A percentile compares a stretch with the other conserved stretches of the same genome.
These are phyloP conservation scores for Hypoxylon sp. DNA, from an alignment of 2,329 filamentous ascomycete genomes.

Conservation along the genomic window DNA sequence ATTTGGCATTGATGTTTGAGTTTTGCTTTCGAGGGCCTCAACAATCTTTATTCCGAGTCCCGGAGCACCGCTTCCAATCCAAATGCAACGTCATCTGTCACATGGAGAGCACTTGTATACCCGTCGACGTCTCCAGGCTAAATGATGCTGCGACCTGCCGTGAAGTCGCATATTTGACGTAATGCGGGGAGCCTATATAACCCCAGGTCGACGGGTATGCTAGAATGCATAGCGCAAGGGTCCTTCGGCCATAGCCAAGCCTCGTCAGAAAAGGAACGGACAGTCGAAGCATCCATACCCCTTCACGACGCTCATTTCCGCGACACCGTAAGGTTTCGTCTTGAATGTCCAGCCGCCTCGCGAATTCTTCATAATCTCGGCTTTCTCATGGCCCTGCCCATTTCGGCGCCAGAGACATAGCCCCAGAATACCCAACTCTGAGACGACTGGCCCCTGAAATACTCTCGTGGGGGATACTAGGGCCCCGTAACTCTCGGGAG, in stretches of 20 bases:
- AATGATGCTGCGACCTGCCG: constrained; percentile 7
- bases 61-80: not conserved
- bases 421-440: constrained; percentile 54
- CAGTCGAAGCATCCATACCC: constrained; percentile 57
- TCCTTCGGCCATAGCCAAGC: not conserved
- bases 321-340: constrained; percentile 49
- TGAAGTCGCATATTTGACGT: not conserved
- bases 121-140: not conserved
- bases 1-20: no score
- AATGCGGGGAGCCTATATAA: not conserved
- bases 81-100: not conserved
- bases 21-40: not conserved
- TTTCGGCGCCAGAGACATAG: constrained; percentile 48
- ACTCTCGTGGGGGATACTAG: constrained; percentile 46
- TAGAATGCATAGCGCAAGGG: not conserved
- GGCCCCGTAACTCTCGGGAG: constrained; percentile 44
- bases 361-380: constrained; percentile 47
- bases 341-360: constrained; percentile 54
- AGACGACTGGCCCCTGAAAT: constrained; percentile 49
- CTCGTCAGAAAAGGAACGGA: constrained; percentile 36
- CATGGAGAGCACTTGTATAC: not conserved
- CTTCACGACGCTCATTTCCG: constrained; percentile 58
- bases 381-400: constrained; percentile 6
- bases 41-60: not conserved
- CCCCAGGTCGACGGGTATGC: not conserved